Evolutionary conservation across 306 rosid genomes (phyloP).

Genomic region (Inga oerstediana): DNA sequence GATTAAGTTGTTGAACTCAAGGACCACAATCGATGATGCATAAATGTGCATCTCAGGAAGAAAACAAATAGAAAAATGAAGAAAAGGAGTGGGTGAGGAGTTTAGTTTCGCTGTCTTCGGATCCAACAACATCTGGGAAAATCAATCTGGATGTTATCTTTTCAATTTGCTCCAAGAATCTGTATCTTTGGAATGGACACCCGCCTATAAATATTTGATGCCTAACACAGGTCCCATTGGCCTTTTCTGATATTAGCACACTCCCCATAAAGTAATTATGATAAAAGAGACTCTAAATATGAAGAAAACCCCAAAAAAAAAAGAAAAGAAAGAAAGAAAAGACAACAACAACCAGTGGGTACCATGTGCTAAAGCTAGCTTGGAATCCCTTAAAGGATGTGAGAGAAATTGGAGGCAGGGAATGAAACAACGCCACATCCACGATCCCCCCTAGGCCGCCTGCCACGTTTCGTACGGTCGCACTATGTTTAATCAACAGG

Average conservation of each 20-base stretch:
- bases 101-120: slow-evolving; percentile 46
- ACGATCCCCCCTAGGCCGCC: slow-evolving; percentile 39
- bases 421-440: slow-evolving; percentile 60
- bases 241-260: slow-evolving; percentile 3
- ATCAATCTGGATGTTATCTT: slow-evolving; percentile 43
- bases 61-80: not conserved
- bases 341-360: slow-evolving; percentile 38
- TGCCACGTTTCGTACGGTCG: slow-evolving; percentile 53
- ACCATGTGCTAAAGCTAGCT: slow-evolving; percentile 71
- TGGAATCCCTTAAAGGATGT: slow-evolving; percentile 59
- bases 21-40: slow-evolving; percentile 26
- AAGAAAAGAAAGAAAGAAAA: slow-evolving; percentile 4
- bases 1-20: not conserved
- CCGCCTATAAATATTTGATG: slow-evolving; percentile 20
- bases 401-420: slow-evolving; percentile 37
- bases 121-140: slow-evolving; percentile 54
- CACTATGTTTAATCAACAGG: slow-evolving; percentile 29
- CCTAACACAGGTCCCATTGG: slow-evolving; percentile 46
- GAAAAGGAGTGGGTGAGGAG: slow-evolving; percentile 25
- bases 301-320: not conserved
- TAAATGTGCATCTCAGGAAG: slow-evolving; percentile 1
- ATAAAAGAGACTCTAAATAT: not conserved
- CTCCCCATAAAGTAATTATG: not conserved
- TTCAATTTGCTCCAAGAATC: slow-evolving; percentile 38
- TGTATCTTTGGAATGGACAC: slow-evolving; percentile 33